phyloP scores from a whole-genome alignment of 2,329 filamentous ascomycete genomes.

The Fusarium buxicola region DNA sequence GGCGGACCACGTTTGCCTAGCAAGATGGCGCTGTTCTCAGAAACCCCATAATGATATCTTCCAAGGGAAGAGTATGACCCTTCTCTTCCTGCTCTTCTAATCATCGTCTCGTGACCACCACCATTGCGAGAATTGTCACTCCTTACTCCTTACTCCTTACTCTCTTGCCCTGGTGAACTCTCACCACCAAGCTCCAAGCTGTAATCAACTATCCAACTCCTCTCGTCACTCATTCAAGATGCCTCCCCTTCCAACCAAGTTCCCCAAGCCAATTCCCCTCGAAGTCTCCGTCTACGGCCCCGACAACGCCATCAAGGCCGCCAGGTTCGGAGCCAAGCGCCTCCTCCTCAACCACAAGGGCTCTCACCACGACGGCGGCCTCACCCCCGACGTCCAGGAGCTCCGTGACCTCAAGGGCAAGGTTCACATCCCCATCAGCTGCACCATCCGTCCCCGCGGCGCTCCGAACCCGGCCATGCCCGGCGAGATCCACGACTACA shows the following conservation, averaged over 20 bases:
- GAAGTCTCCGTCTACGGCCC: constrained; percentile 67
- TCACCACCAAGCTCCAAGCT: not conserved
- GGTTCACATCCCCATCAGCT: constrained; percentile 56
- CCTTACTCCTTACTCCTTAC: not conserved
- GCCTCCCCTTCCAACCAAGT: constrained; percentile 2
- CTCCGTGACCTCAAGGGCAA: constrained; percentile 48
- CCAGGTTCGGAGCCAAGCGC: constrained; percentile 58
- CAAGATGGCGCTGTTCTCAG: constrained; percentile 11
- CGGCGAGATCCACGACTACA: constrained; percentile 55
- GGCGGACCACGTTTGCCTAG: constrained; percentile 4
- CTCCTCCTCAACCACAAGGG: constrained; percentile 65
- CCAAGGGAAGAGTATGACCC: not conserved
- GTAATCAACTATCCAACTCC: not conserved
- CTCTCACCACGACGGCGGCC: constrained; percentile 63
- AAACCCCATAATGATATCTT: not conserved
- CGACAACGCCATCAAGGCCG: constrained; percentile 53
- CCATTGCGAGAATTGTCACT: not conserved
- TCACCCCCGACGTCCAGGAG: constrained; percentile 60
- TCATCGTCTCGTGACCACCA: not conserved
- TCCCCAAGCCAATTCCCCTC: constrained; percentile 49
- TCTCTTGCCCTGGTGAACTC: not conserved
- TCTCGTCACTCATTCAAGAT: constrained; percentile 9
- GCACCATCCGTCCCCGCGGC: constrained; percentile 66
- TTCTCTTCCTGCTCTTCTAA: not conserved
- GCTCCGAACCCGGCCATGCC: constrained; percentile 22